Base-by-base conservation (phyloP, 2,329 filamentous ascomycete species). In the Gnomoniopsis smithogilvyi region DNA sequence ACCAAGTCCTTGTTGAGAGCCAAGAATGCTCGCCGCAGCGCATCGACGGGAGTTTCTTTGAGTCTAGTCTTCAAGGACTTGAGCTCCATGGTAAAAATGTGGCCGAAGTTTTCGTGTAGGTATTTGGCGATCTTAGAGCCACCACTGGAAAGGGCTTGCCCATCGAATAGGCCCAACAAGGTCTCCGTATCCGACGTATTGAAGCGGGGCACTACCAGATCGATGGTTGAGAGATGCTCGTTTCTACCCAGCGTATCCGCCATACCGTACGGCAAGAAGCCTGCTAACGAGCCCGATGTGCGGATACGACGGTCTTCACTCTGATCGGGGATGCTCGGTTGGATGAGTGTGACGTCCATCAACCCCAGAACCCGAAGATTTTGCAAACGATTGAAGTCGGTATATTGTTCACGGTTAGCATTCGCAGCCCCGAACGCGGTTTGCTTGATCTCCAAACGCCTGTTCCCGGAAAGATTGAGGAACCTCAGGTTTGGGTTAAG, bases 51-150 rank as follows among this genome's bases (percentile, higher is more conserved):
- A 0, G 84, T 91, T 70, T 98, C 95, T 33, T 84, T 78, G 34
- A 81, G 74, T n/a, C 84, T 77, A 10, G 76, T 78, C 67, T 88
- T 89, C 43, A 96, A 72, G 59, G 80, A 84, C 64, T 91, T 92
- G 54, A 99, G 74, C 74, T 99, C 94, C 56, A 89, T 83, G 6
- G 85, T 84, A 68, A 99, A 95, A 17, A 92, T 89, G 61, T 89
- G 83, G 24, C 91, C 90, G 73, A 99, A 97, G 69, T 97, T 94
- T 75, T 99, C 95, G 70, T 99, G 94, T 33, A 99, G 78, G 68
- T 91, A 99, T 72, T 97, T 98, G 64, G 95, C 93, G 66, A 99
- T 91, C 76, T 96, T 96, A 63, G 93, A 97, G 47, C 95, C 96
- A 62, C 93, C 91, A 62, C 86, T 92, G 2, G 91, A 91, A 59